Evolutionary conservation across 2,329 filamentous ascomycete species (phyloP), one percentile per base, ranked within the genome.

Genomic region (Xylaria sp.): DNA sequence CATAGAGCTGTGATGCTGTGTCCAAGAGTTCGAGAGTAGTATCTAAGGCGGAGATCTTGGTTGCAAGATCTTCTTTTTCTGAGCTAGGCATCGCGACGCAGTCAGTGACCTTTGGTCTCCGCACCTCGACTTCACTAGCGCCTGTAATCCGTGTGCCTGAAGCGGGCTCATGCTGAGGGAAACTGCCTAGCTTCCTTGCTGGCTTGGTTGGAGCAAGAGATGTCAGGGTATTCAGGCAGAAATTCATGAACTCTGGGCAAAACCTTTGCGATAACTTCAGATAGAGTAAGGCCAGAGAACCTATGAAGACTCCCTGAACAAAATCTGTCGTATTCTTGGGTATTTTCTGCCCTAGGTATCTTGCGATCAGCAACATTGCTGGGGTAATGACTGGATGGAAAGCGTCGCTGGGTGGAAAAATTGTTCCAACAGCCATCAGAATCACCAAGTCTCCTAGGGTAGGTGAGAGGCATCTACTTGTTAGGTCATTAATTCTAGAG

Each of bases 321-420:
- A 93, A 87, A 72, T 96, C 92, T 8, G 85, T 81, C 4, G 93
- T 80, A 8, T 82, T 84, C 50, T 87, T 84, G 0, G 93, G 89
- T 0, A 90, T 85, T 64, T 90, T 93, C 73, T 97, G 89, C 1
- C 91, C 93, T 30, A 99, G 85, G 80, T 92, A 97, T 63, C 93
- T 89, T 13, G 87, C 88, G 80, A 98, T 93, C n/a, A 90, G 87
- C 5, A 97, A 88, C 80, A 93, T 91, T 0, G 95, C 92, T 1
- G 96, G 96, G 1, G 96, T 99, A 46, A 93, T 91, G 41, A 98
- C 93, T 74, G 96, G 91, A 76, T 99, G 96, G 80, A 98, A 99
- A 80, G 98, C 94, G 80, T 99, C 96, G 0, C 94, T 97, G 0
- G 96, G 97, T 4, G 96, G 94, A 76, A 97, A 99, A 61, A 97